Base-by-base conservation (phyloP, 1,139 yeast species). In the Keqinozyma sinolaborantium region DNA sequence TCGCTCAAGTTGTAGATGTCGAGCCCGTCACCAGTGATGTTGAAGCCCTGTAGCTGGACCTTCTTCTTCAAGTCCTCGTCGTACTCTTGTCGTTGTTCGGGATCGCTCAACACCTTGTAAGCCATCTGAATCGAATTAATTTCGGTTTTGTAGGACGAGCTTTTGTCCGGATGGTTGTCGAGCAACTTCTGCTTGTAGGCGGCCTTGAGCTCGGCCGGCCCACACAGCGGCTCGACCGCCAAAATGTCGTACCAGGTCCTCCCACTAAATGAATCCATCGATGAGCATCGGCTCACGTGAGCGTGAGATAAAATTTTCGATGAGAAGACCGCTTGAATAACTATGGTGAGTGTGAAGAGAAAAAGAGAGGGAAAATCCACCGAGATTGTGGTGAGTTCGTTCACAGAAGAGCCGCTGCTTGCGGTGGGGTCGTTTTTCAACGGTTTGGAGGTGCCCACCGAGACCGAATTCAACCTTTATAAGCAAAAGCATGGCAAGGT, bases 161-260 rank as follows among this genome's bases (percentile, higher is more conserved):
- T 26, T 50, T 87, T 87, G 48, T 87, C 97, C 0, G 97, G 97
- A 52, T 87, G 97, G 7, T 73, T 55, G 4, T 54, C 50, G 3
- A 88, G 60, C n/a, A 87, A 64, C 12, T 70, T 71, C 23, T 54
- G 58, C 35, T 70, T 72, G 49, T 87, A 88, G 0, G 92, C 87
- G 10, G 52, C 51, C 44, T 77, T 79, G 16, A 88, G 65, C 11
- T 73, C 77, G 0, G 26, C 27, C 3, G 16, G 14, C 14, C 2
- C 40, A 18, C 5, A 38, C 30, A 9, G 39, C 27, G 13, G 39
- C 25, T 5, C 29, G 25, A 18, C 10, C 7, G 21, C 21, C 7
- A 18, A 10, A 10, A 18, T 18, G 10, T 18, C 21, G 10, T 18
- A 18, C 21, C 21, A 18, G 10, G 21, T 18, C 9, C 10, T 18